Conservation (phyloP, 1,139 yeast species). For the Taiozyma sp. region DNA sequence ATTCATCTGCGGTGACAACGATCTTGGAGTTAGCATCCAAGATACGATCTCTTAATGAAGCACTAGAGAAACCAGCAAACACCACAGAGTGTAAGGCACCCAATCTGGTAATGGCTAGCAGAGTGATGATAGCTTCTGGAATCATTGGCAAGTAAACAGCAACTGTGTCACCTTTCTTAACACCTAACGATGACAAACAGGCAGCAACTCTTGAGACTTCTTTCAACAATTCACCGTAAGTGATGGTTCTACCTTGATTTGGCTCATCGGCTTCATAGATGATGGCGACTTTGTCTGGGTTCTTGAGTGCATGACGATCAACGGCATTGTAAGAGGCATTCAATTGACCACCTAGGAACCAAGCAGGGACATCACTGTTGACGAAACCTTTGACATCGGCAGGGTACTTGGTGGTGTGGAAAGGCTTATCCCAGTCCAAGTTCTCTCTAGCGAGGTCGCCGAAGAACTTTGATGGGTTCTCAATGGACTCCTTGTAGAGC, state of each 20-base stretch:
- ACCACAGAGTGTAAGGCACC: slow-evolving; percentile 85
- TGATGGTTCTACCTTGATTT: slow-evolving; percentile 54
- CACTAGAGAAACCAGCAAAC: slow-evolving; percentile 79
- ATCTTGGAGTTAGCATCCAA: slow-evolving; percentile 70
- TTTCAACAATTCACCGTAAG: slow-evolving; percentile 69
- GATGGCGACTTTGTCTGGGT: slow-evolving; percentile 73
- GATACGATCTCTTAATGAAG: slow-evolving; percentile 73
- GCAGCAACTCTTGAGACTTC: slow-evolving; percentile 70
- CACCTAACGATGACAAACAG: slow-evolving; percentile 61
- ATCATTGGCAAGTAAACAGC: slow-evolving; percentile 88
- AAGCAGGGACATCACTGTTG: slow-evolving; percentile 65
- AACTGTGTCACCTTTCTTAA: slow-evolving; percentile 77
- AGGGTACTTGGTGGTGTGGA: slow-evolving; percentile 56
- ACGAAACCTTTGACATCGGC: slow-evolving; percentile 44
- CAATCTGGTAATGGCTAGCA: slow-evolving; percentile 70
- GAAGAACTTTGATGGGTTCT: slow-evolving; percentile 61
- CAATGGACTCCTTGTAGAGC: slow-evolving; percentile 63
- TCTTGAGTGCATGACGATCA: slow-evolving; percentile 71
- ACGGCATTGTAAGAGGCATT: slow-evolving; percentile 78
- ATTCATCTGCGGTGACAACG: slow-evolving; percentile 78
- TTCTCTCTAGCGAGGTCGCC: slow-evolving; percentile 54
- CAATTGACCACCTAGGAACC: slow-evolving; percentile 76
- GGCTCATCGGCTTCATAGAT: slow-evolving; percentile 81
- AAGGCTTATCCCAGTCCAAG: slow-evolving; percentile 62
- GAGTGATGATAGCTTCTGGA: slow-evolving; percentile 71